Evolutionary conservation across 495 filamentous ascomycete species (phyloP), one percentile per base, ranked within the genome.

Genomic region (Penicillium odoratum): DNA sequence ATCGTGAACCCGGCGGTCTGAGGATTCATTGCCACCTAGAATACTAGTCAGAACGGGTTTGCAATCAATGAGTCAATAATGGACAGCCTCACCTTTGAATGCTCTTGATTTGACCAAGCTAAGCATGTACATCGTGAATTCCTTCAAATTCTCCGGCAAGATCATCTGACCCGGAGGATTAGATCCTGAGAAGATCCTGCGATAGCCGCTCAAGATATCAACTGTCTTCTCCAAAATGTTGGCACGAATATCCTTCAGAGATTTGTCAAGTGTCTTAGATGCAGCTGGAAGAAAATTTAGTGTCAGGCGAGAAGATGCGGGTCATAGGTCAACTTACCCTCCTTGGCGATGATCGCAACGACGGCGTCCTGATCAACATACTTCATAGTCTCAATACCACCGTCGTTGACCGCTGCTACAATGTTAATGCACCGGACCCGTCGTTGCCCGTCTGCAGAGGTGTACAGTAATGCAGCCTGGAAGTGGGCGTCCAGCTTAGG

Each of bases 41-140:
- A 21, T 21, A 2, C 21, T 21, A 21, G 21, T 21, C 21, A 21
- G 21, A 1, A 21, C 21, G 21, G 2, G 21, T 21, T 21, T 21
- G 21, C 21, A 1, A 21, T 2, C 21, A 21, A 21, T 21, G 21
- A 21, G 21, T 34, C 21, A 29, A 31, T 21, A 51, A 29, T 18
- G 26, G 3, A 18, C 10, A 13, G 15, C 45, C 49, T 60, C 67
- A 74, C 88, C 91, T 76, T 98, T 98, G 79, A 98, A 91, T 31
- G 93, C 91, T 52, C 94, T 85, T 28, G 85, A 93, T 72, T 98
- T 99, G 58, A 97, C 71, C 63, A 99, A 73, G 52, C 88, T 87
- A n/a, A 99, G 84, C 74, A 95, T 92, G 72, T 92, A 98, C 93
- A 99, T 96, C 51, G 87, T 85, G 67, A 97, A 94, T 64, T 99